These are phyloP conservation scores for Barnettozyma pratensis DNA, from an alignment of 805 yeast species.

Conservation along the genomic window DNA sequence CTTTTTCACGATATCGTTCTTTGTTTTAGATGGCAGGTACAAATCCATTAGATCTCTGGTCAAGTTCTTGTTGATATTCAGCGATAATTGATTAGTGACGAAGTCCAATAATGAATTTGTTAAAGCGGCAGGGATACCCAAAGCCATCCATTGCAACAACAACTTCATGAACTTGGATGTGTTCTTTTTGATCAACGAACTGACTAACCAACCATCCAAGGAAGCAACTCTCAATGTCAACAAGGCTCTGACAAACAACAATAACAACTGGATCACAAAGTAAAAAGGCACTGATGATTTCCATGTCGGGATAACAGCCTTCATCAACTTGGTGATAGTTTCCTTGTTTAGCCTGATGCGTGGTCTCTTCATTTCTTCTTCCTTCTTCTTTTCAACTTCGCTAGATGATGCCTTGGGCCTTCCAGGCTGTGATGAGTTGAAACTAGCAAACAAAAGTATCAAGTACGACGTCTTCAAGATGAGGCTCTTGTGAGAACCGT, in stretches of 20 bases:
- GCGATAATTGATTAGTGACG: constrained; percentile 53
- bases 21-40: constrained; percentile 56
- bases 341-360: constrained; percentile 9
- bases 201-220: constrained; percentile 80
- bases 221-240: constrained; percentile 79
- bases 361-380: not conserved
- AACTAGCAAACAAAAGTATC: constrained; percentile 21
- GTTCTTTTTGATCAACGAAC: constrained; percentile 68
- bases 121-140: constrained; percentile 83
- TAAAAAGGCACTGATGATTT: constrained; percentile 21
- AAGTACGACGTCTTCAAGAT: constrained; percentile 24
- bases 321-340: constrained; percentile 11
- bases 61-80: constrained; percentile 55
- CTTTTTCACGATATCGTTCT: constrained; percentile 28
- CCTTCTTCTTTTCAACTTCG: not conserved
- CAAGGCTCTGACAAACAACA: constrained; percentile 63
- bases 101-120: constrained; percentile 67
- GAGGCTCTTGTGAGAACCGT: constrained; percentile 22
- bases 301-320: constrained; percentile 21
- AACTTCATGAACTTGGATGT: constrained; percentile 60
- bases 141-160: constrained; percentile 69
- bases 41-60: constrained; percentile 60
- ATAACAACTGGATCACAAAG: constrained; percentile 23
- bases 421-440: constrained; percentile 17
- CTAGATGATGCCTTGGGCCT: not conserved